phyloP scores from a whole-genome alignment of 2,329 filamentous ascomycete species.

The Cercospora sesami region DNA sequence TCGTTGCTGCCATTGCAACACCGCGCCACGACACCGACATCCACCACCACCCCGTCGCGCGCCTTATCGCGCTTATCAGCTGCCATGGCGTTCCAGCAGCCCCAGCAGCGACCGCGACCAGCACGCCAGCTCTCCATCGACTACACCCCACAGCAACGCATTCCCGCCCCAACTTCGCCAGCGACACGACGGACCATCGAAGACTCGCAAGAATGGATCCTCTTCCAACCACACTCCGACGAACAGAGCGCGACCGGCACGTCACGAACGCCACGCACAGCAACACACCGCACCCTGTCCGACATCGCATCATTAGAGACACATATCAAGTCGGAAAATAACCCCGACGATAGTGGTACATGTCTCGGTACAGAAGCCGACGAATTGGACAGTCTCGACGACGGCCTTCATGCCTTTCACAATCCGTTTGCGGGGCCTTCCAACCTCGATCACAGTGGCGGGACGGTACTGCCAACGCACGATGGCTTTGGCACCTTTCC shows the following conservation, averaged over 20 bases:
- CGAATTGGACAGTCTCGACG: conserved; percentile 83
- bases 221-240: conserved; percentile 72
- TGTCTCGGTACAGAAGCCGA: conserved; percentile 47
- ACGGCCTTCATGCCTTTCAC: conserved; percentile 84
- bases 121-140: conserved; percentile 24
- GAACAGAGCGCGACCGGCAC: conserved; percentile 67
- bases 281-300: conserved; percentile 66
- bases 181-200: conserved; percentile 54
- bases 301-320: conserved; percentile 79
- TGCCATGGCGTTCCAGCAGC: conserved; percentile 31
- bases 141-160: conserved; percentile 17
- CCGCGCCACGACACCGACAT: conserved; percentile 1
- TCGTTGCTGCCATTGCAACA: background rate
- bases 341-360: conserved; percentile 48
- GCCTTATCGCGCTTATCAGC: conserved; percentile 21
- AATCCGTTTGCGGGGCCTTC: conserved; percentile 54
- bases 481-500: conserved; percentile 88
- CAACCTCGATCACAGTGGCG: conserved; percentile 56
- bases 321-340: conserved; percentile 57
- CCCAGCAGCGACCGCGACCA: conserved; percentile 26
- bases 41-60: background rate
- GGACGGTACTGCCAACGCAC: conserved; percentile 80
- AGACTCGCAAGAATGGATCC: conserved; percentile 90
- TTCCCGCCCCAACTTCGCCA: conserved; percentile 35
- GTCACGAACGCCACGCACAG: conserved; percentile 64